Evolutionary conservation across 306 rosid species (phyloP).

Genomic region (Leucaena leucocephala): DNA sequence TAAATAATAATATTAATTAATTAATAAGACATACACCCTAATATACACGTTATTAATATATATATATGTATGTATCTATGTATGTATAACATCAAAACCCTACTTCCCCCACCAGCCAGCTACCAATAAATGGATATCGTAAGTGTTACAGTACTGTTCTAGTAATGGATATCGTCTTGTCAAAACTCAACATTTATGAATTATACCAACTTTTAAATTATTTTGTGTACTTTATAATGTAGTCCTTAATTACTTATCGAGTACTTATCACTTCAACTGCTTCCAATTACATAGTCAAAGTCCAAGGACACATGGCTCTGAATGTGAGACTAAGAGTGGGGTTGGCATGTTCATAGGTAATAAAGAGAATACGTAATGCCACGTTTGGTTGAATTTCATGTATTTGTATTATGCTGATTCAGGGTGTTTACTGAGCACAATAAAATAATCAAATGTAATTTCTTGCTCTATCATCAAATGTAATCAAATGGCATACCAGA

Average conservation of each 20-base stretch:
- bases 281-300: background rate
- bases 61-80: too few relatives aligned
- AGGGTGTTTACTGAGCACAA: too few relatives aligned
- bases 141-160: background rate
- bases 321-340: background rate
- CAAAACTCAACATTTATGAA: background rate
- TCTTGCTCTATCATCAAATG: too few relatives aligned
- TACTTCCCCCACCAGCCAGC: background rate
- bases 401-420: too few relatives aligned
- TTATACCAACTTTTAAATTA: background rate
- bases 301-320: slow-evolving; percentile 3
- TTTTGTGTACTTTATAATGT: background rate
- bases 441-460: too few relatives aligned
- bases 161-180: background rate
- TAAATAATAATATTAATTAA: background rate
- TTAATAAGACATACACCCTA: background rate
- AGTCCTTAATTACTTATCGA: too few relatives aligned
- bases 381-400: too few relatives aligned
- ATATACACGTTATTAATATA: background rate
- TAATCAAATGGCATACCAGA: too few relatives aligned
- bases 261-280: background rate
- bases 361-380: background rate
- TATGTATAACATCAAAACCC: background rate
- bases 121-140: background rate
- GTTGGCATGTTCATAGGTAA: background rate